Percentiles rank a stretch among this genome's conserved stretches.
Evolutionary conservation across 148 eudicot species (phyloP).

Genomic region (Arbutus unedo): DNA sequence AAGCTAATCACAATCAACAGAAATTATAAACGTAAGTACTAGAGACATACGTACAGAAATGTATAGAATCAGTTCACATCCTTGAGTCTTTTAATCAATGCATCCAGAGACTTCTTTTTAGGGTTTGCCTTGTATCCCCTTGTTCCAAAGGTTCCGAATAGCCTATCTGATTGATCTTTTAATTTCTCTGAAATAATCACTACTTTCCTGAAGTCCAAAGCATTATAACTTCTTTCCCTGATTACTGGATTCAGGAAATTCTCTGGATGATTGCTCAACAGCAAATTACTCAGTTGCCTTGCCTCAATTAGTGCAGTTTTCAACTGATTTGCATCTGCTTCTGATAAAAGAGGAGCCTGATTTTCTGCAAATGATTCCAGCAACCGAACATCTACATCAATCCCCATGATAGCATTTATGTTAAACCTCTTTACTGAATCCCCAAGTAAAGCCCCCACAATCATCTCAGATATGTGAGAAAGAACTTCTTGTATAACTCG

Average conservation of each 20-base stretch:
- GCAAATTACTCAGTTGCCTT: slow-evolving; percentile 82
- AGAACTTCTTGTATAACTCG: slow-evolving; percentile 78
- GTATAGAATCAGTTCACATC: slow-evolving; percentile 64
- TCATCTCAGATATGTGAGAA: slow-evolving; percentile 80
- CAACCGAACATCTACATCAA: slow-evolving; percentile 67
- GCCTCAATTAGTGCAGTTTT: slow-evolving; percentile 69
- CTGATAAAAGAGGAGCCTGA: slow-evolving; percentile 62
- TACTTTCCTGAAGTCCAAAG: slow-evolving; percentile 86
- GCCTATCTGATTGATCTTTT: slow-evolving; percentile 80
- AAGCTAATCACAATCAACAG: slow-evolving; percentile 35
- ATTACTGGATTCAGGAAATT: slow-evolving; percentile 89
- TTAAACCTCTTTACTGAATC: slow-evolving; percentile 82
- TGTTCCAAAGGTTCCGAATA: slow-evolving; percentile 67
- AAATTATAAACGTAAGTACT: slow-evolving; percentile 23
- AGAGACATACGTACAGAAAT: slow-evolving; percentile 33
- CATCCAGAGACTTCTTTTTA: slow-evolving; percentile 83
- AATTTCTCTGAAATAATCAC: slow-evolving; percentile 76
- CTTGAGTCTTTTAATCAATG: slow-evolving; percentile 82
- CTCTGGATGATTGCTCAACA: slow-evolving; percentile 85
- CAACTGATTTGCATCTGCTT: slow-evolving; percentile 61
- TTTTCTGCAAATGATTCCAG: slow-evolving; percentile 86
- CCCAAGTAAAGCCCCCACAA: slow-evolving; percentile 65
- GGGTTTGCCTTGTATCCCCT: slow-evolving; percentile 80
- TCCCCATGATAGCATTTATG: slow-evolving; percentile 71
- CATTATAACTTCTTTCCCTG: slow-evolving; percentile 79